Evolutionary conservation across 257 asterid genomes (phyloP).

Genomic region (Ophiorrhiza pumila): DNA sequence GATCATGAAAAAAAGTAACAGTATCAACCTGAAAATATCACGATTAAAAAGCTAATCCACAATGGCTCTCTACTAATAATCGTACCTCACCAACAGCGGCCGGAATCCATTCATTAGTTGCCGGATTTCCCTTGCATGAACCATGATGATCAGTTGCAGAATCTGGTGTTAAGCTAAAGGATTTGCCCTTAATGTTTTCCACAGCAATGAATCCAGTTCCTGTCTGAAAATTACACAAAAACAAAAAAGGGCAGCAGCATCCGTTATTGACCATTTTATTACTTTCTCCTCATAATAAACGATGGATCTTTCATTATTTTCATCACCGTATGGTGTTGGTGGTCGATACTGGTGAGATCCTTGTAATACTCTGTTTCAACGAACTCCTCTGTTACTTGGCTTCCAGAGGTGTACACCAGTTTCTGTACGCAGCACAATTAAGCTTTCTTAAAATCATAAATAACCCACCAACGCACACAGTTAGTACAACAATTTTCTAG

Average conservation of each 20-base stretch:
- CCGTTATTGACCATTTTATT: neutral
- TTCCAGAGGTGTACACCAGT: slow-evolving; percentile 40
- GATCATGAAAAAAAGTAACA: too few relatives aligned
- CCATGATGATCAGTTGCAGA: slow-evolving; percentile 45
- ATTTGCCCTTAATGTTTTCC: slow-evolving; percentile 35
- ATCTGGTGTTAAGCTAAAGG: slow-evolving; percentile 48
- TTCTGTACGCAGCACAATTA: slow-evolving; percentile 36
- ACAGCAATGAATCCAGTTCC: slow-evolving; percentile 84
- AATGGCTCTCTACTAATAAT: too few relatives aligned
- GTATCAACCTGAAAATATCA: too few relatives aligned
- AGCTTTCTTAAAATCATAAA: too few relatives aligned
- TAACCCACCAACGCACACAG: neutral
- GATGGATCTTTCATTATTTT: too few relatives aligned
- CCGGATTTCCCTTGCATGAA: slow-evolving; percentile 80
- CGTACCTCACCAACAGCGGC: slow-evolving; percentile 41
- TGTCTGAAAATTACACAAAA: slow-evolving; percentile 38
- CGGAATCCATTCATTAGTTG: slow-evolving; percentile 97
- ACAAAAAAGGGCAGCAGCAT: neutral
- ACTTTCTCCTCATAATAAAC: neutral
- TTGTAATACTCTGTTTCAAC: slow-evolving; percentile 81
- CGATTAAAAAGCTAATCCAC: neutral
- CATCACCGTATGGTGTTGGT: slow-evolving; percentile 85
- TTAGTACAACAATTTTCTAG: too few relatives aligned
- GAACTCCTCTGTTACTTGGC: slow-evolving; percentile 57
- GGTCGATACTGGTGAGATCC: slow-evolving; percentile 69